Percentiles rank a stretch among this genome's conserved stretches.
phyloP scores from a whole-genome alignment of 768 basidiomycete genomes.

The Amanita subjunquillea region DNA sequence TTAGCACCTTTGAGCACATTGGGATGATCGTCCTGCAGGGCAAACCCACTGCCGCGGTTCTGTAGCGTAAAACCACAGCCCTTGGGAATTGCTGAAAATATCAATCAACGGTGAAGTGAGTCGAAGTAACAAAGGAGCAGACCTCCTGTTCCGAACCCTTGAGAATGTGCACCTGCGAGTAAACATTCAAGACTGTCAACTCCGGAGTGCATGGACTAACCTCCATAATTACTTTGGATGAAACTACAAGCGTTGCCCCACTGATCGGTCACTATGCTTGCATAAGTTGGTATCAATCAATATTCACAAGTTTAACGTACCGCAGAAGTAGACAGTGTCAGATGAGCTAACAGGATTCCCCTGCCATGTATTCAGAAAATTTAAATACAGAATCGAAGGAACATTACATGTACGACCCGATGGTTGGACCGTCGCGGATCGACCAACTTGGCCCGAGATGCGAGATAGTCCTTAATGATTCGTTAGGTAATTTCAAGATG shows the following conservation, averaged over 20 bases:
- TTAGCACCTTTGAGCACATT: conserved; percentile 79
- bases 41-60: conserved; percentile 85
- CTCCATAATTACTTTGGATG: conserved; percentile 84
- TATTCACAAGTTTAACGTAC: conserved; percentile 20
- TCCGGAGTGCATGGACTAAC: conserved; percentile 22
- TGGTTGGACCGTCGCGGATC: conserved; percentile 57
- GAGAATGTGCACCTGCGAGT: background rate
- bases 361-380: conserved; percentile 22
- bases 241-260: conserved; percentile 88
- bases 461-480: conserved; percentile 63
- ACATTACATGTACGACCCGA: conserved; percentile 52
- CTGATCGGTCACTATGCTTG: conserved; percentile 55
- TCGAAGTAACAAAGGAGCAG: background rate
- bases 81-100: conserved; percentile 68
- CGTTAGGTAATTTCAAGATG: background rate
- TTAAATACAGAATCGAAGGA: background rate
- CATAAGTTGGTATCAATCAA: background rate
- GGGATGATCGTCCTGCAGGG: conserved; percentile 70
- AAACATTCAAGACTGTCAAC: background rate
- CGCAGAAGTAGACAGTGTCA: conserved; percentile 93
- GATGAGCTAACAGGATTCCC: conserved; percentile 79
- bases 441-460: conserved; percentile 71
- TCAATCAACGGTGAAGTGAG: background rate
- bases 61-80: conserved; percentile 96
- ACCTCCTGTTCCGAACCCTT: conserved; percentile 89